These are phyloP conservation scores for Phytophthora agathidicida DNA, from an alignment of 352 stramenopile genomes.

Conservation along the genomic window DNA sequence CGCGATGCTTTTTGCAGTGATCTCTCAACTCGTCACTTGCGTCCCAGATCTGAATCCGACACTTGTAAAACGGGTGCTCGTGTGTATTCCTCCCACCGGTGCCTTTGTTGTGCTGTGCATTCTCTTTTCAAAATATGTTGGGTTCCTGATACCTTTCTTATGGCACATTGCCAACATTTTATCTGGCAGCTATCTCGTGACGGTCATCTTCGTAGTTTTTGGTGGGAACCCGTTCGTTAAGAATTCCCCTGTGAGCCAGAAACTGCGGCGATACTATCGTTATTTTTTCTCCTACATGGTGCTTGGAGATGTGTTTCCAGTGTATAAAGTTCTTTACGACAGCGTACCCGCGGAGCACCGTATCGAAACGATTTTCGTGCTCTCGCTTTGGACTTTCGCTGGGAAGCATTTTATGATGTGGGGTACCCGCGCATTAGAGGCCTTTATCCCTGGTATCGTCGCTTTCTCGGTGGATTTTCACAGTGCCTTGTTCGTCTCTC, in stretches of 20 bases:
- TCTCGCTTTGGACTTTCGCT: neutral
- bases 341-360: neutral
- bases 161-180: neutral
- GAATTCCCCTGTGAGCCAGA: neutral
- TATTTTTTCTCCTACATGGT: neutral
- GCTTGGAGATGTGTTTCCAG: neutral
- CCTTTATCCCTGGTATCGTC: neutral
- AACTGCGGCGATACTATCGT: neutral
- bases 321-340: neutral
- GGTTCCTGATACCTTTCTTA: neutral
- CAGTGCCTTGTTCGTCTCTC: neutral
- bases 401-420: neutral
- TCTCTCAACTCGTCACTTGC: neutral
- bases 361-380: neutral
- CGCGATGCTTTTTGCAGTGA: slow-evolving; percentile 1
- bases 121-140: neutral
- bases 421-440: neutral
- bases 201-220: neutral
- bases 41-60: neutral
- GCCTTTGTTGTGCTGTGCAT: neutral
- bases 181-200: neutral
- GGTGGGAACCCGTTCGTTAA: neutral
- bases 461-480: neutral
- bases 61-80: neutral
- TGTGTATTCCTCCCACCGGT: neutral